These are phyloP conservation scores for Cynanchum wilfordii DNA, from an alignment of 257 asterid genomes.

Conservation along the genomic window DNA sequence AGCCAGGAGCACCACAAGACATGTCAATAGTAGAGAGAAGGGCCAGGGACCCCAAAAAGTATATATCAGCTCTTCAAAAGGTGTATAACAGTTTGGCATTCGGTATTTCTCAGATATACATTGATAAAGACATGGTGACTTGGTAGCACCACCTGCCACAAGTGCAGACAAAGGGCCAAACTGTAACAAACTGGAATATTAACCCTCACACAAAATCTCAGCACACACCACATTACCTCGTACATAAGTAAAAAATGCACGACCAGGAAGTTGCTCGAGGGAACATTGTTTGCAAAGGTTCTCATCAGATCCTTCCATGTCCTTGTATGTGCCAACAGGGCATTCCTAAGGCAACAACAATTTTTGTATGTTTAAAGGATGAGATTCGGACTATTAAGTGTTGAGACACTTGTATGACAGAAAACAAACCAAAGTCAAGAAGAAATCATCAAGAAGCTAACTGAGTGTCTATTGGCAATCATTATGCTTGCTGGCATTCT, in stretches of 20 bases:
- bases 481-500: neutral
- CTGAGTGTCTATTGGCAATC: neutral
- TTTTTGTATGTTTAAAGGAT: neutral
- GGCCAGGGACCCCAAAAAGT: constrained; percentile 97
- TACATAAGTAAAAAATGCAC: constrained; percentile 75
- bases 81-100: constrained; percentile 81
- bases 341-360: constrained; percentile 50
- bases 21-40: constrained; percentile 52
- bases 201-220: constrained; percentile 13
- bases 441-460: neutral
- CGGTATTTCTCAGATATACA: constrained; percentile 82
- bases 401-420: neutral
- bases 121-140: constrained; percentile 64
- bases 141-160: constrained; percentile 83
- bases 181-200: constrained; percentile 8
- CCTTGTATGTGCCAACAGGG: constrained; percentile 81
- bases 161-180: constrained; percentile 21
- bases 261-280: constrained; percentile 65
- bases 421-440: neutral
- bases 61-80: constrained; percentile 87
- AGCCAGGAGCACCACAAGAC: constrained; percentile 69
- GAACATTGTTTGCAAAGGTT: constrained; percentile 73
- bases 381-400: neutral
- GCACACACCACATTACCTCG: constrained; percentile 53
- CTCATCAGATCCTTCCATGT: constrained; percentile 74